phyloP scores from a whole-genome alignment of 495 filamentous ascomycete species.

The Aspergillus kassunensis region DNA sequence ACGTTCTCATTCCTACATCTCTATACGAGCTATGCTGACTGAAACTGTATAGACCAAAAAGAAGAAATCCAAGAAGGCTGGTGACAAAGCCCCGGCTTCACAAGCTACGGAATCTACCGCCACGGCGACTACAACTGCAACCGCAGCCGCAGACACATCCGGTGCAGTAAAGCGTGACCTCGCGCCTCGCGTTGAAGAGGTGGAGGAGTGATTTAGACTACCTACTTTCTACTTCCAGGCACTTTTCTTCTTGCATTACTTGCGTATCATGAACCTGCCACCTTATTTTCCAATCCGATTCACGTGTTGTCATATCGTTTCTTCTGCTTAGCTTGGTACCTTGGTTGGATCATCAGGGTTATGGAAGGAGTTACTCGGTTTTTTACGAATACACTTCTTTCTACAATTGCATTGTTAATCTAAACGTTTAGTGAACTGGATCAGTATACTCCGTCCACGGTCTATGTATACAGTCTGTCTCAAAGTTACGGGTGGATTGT shows the following conservation, averaged over 20 bases:
- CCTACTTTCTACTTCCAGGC: background rate
- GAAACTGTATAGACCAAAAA: constrained; percentile 36
- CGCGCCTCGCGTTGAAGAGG: constrained; percentile 62
- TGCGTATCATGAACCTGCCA: background rate
- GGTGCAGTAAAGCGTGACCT: constrained; percentile 48
- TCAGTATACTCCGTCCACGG: too few species aligned
- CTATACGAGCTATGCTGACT: constrained; percentile 14
- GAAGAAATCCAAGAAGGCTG: constrained; percentile 65
- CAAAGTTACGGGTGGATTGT: too few species aligned
- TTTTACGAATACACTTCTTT: background rate
- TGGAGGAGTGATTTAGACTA: constrained; percentile 46
- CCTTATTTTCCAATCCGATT: background rate
- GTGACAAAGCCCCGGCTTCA: constrained; percentile 29
- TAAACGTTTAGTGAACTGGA: too few species aligned
- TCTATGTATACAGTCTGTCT: too few species aligned
- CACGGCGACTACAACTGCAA: constrained; percentile 56
- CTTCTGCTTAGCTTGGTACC: background rate
- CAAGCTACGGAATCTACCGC: constrained; percentile 42
- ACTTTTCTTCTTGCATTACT: background rate
- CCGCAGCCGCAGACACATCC: constrained; percentile 44
- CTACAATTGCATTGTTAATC: too few species aligned
- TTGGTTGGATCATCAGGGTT: background rate
- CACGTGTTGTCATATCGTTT: background rate
- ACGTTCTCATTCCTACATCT: constrained; percentile 12
- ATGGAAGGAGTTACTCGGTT: constrained; percentile 1